Conservation (phyloP, 306 rosid species). For the Citrullus colocynthis region DNA sequence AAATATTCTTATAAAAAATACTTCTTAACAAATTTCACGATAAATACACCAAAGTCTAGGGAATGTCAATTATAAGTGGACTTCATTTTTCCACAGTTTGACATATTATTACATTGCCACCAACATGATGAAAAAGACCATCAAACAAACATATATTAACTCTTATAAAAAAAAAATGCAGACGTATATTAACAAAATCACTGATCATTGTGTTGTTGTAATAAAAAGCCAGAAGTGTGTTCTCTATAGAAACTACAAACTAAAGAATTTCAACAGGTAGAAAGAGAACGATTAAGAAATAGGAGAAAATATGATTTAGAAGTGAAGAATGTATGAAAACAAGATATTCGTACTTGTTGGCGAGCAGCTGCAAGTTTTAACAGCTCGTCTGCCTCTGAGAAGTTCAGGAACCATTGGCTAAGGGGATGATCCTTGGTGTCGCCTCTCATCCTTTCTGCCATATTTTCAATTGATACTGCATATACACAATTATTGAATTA, state of each 20-base stretch:
- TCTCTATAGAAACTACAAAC: neutral
- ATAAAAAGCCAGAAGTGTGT: neutral
- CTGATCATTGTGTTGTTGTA: neutral
- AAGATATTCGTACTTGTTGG: slow-evolving; percentile 60
- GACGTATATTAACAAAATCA: neutral
- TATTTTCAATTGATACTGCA: slow-evolving; percentile 42
- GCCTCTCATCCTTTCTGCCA: slow-evolving; percentile 43
- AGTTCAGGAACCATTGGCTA: slow-evolving; percentile 86
- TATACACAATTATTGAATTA: slow-evolving; percentile 2
- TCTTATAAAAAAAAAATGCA: neutral
- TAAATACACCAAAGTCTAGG: neutral
- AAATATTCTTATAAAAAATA: neutral
- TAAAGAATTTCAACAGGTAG: neutral
- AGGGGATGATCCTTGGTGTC: slow-evolving; percentile 77
- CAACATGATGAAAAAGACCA: neutral
- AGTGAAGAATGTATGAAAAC: neutral
- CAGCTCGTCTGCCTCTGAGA: slow-evolving; percentile 97
- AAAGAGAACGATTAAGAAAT: neutral
- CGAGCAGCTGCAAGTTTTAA: slow-evolving; percentile 90
- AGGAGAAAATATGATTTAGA: neutral
- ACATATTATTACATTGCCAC: neutral
- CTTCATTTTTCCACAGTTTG: neutral
- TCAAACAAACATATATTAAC: neutral
- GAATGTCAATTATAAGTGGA: neutral
- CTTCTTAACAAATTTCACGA: neutral